A percentile compares a stretch with the other conserved stretches of the same genome.
These are phyloP conservation scores for Yamadazyma scolyti DNA, from an alignment of 805 yeast species.

Conservation along the genomic window DNA sequence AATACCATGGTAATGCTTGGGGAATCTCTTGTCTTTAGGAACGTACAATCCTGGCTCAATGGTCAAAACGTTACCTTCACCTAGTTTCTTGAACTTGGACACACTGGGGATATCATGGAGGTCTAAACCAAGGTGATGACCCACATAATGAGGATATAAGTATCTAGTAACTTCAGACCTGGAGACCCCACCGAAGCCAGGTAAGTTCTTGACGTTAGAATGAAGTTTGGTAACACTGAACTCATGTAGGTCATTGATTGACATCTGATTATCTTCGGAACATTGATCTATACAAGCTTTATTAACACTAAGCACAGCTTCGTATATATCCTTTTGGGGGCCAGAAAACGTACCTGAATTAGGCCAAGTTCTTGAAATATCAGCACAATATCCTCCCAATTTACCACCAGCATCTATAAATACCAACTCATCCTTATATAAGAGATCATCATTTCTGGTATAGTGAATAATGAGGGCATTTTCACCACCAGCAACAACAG, in stretches of 20 bases:
- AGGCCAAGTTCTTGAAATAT: conserved; percentile 97
- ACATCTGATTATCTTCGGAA: conserved; percentile 45
- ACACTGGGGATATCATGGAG: conserved; percentile 76
- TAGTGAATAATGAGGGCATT: conserved; percentile 92
- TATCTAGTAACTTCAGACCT: conserved; percentile 48
- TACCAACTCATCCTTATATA: conserved; percentile 75
- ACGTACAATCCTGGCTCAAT: conserved; percentile 95
- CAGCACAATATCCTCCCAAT: conserved; percentile 91
- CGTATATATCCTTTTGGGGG: conserved; percentile 82
- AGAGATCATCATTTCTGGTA: conserved; percentile 82
- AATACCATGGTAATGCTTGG: conserved; percentile 76
- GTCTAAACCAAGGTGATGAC: conserved; percentile 92
- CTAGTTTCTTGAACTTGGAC: conserved; percentile 52
- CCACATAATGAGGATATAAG: conserved; percentile 90
- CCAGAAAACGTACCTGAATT: conserved; percentile 66
- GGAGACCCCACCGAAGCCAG: conserved; percentile 57
- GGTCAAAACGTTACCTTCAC: conserved; percentile 79
- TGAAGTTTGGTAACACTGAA: conserved; percentile 57
- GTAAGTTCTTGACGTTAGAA: conserved; percentile 60
- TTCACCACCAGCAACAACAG: conserved; percentile 93
- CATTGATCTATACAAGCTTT: conserved; percentile 73
- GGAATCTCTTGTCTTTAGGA: conserved; percentile 71
- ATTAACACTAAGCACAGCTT: conserved; percentile 83
- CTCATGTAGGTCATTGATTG: conserved; percentile 74
- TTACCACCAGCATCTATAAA: conserved; percentile 95